phyloP scores from a whole-genome alignment of 345 rosid genomes.

The Aquilaria sinensis region DNA sequence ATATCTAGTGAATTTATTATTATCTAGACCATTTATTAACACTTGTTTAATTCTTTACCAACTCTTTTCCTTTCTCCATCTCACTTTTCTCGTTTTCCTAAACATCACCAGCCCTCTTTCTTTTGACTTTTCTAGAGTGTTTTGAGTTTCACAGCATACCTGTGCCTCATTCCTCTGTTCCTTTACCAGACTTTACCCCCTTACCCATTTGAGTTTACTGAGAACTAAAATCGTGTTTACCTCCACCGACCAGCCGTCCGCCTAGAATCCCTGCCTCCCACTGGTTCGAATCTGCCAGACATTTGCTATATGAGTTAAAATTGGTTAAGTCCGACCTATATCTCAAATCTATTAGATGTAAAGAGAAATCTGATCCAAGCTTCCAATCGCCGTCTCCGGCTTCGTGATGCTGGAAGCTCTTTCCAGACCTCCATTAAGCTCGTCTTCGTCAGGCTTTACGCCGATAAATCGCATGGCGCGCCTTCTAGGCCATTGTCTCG shows the following conservation, averaged over 20 bases:
- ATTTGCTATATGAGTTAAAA: no score
- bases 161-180: no score
- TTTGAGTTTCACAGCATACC: no score
- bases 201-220: no score
- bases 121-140: no score
- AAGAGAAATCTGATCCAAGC: not conserved
- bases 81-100: not conserved
- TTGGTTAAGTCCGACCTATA: not conserved
- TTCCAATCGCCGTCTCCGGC: conserved; percentile 7
- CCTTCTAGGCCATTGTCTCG: conserved; percentile 56
- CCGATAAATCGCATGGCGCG: conserved; percentile 82
- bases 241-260: not conserved
- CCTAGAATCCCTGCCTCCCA: conserved; percentile 1
- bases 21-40: no score
- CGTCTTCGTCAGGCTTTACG: conserved; percentile 17
- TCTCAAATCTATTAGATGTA: conserved; percentile 6
- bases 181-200: no score
- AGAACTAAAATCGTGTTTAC: no score
- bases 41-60: not conserved
- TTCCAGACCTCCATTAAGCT: conserved; percentile 10
- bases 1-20: no score
- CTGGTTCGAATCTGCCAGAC: no score
- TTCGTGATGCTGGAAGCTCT: conserved; percentile 17
- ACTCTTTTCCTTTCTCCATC: not conserved
- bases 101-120: conserved; percentile 13